phyloP scores from a whole-genome alignment of 768 basidiomycete species.

The Mycena chlorophos region DNA sequence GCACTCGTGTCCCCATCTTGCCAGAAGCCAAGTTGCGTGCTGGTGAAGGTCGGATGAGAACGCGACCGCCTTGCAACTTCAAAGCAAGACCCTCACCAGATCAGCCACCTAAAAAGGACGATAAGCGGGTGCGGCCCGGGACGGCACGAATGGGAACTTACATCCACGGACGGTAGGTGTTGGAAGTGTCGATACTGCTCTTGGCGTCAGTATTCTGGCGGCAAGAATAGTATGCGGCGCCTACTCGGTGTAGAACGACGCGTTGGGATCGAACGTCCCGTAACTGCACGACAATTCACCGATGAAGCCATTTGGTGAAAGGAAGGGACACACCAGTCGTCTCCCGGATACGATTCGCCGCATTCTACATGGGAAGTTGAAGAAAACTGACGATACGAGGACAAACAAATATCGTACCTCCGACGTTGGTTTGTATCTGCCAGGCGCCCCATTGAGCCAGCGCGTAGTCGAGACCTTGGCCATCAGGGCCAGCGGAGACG shows the following conservation, averaged over 20 bases:
- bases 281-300: background rate
- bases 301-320: background rate
- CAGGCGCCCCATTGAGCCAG: conserved; percentile 45
- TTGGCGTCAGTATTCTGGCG: background rate
- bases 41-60: background rate
- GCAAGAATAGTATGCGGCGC: background rate
- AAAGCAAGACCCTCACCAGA: conserved; percentile 8
- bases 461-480: conserved; percentile 48
- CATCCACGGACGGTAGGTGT: conserved; percentile 21
- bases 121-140: background rate
- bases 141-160: background rate
- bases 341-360: conserved; percentile 7
- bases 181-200: conserved; percentile 4
- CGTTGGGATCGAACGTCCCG: conserved; percentile 15
- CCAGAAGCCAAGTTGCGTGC: conserved; percentile 16
- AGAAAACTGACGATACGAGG: background rate
- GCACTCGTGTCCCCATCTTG: conserved; percentile 14
- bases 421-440: conserved; percentile 38
- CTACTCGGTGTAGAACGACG: conserved; percentile 8
- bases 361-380: background rate
- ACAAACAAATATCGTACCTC: conserved; percentile 18
- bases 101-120: conserved; percentile 11
- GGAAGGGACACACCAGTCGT: conserved; percentile 8
- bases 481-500: conserved; percentile 35
- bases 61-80: background rate